phyloP scores from a whole-genome alignment of 768 basidiomycete genomes.

The Cystobasidium onofrii region DNA sequence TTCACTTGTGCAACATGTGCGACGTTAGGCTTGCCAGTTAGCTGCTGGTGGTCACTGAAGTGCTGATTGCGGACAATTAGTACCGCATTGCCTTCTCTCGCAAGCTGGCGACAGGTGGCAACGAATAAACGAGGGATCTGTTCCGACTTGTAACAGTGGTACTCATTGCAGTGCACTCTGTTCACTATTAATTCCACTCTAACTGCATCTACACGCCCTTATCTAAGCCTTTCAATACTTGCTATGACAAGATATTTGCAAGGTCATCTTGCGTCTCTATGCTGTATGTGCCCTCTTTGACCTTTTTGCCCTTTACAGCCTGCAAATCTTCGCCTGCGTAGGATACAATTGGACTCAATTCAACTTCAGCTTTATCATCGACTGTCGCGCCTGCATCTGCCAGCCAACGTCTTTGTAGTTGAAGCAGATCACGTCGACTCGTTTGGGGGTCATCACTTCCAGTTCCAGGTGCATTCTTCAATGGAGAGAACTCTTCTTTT shows the following conservation, averaged over 20 bases:
- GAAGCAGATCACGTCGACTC: slow-evolving; percentile 76
- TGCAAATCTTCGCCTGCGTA: slow-evolving; percentile 72
- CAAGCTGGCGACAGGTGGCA: no score
- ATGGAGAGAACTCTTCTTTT: slow-evolving; percentile 83
- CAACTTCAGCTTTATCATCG: slow-evolving; percentile 69
- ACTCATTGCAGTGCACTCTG: no score
- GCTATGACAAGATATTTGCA: not conserved
- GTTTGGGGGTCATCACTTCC: slow-evolving; percentile 83
- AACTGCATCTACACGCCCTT: no score
- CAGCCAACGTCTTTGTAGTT: slow-evolving; percentile 78
- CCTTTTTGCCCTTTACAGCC: slow-evolving; percentile 18
- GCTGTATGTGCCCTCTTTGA: not conserved
- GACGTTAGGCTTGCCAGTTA: no score
- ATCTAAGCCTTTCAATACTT: no score
- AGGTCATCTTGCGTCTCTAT: slow-evolving; percentile 17
- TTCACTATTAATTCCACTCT: no score
- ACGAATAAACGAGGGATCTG: no score
- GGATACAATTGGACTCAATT: slow-evolving; percentile 76
- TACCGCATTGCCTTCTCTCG: no score
- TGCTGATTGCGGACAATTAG: no score
- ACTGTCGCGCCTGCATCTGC: slow-evolving; percentile 34
- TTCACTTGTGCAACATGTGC: no score
- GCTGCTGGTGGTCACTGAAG: no score
- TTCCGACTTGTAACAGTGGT: no score
- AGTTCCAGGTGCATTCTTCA: slow-evolving; percentile 94